Conservation (phyloP, 1,139 yeast species). For the Arxiozyma slooffiae region DNA sequence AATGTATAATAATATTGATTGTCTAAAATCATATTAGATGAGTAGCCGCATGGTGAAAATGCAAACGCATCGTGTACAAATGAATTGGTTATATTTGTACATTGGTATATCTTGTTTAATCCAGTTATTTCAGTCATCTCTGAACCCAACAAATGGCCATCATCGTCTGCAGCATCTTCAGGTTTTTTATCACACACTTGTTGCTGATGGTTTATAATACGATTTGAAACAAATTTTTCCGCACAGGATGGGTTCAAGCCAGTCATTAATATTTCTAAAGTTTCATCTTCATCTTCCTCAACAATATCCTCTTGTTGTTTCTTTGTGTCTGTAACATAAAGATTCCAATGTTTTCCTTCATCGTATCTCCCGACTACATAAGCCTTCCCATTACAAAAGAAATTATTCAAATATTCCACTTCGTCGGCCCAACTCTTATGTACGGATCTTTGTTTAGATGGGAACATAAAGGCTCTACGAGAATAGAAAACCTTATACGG, state of each 20-base stretch:
- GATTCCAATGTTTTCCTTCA: conserved; percentile 71
- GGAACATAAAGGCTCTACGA: conserved; percentile 87
- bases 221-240: conserved; percentile 42
- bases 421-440: conserved; percentile 84
- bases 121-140: conserved; percentile 54
- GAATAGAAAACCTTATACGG: conserved; percentile 78
- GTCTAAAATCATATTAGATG: conserved; percentile 69
- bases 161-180: conserved; percentile 36
- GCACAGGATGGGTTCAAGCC: conserved; percentile 56
- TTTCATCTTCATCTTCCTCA: conserved; percentile 56
- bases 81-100: conserved; percentile 23
- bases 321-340: conserved; percentile 53
- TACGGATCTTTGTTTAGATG: conserved; percentile 69
- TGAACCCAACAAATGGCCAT: conserved; percentile 70
- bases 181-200: conserved; percentile 27
- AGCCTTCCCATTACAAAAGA: conserved; percentile 54
- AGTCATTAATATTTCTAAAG: conserved; percentile 88
- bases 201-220: conserved; percentile 31
- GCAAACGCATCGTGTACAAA: conserved; percentile 77
- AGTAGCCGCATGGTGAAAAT: conserved; percentile 95
- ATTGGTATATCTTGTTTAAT: conserved; percentile 48
- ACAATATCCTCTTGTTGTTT: conserved; percentile 7
- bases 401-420: conserved; percentile 54
- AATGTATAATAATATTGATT: conserved; percentile 71
- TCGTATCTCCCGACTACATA: conserved; percentile 74